phyloP scores from a whole-genome alignment of 169 alveolate species.

The Miamiensis avidus region DNA sequence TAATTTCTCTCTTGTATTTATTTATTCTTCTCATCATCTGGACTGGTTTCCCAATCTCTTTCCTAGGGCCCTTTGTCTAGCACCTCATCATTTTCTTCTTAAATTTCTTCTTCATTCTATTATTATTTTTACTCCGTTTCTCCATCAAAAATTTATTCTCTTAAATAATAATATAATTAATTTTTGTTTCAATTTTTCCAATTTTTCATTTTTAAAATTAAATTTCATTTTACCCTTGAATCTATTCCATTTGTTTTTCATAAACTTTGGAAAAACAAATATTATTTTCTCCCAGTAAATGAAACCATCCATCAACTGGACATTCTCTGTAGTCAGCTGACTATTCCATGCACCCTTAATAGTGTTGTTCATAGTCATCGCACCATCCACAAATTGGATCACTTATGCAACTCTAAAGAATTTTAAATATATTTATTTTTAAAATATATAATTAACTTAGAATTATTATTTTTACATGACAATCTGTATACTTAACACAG shows the following conservation, averaged over 20 bases:
- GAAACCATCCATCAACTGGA: slow-evolving; percentile 19
- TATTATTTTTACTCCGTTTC: not conserved
- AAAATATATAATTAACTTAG: not conserved
- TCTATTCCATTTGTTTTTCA: not conserved
- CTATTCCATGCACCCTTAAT: slow-evolving; percentile 18
- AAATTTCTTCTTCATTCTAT: too few relatives aligned
- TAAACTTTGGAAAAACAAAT: slow-evolving; percentile 4
- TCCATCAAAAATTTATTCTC: not conserved
- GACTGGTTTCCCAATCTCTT: too few relatives aligned
- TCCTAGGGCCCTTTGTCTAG: too few relatives aligned
- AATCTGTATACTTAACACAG: slow-evolving; percentile 9
- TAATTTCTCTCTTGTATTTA: too few relatives aligned
- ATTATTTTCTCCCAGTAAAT: not conserved
- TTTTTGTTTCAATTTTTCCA: too few relatives aligned
- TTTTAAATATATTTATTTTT: not conserved
- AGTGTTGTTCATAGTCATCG: slow-evolving; percentile 5
- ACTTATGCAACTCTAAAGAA: slow-evolving; percentile 9
- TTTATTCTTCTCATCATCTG: too few relatives aligned
- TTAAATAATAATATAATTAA: not conserved
- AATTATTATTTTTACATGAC: slow-evolving; percentile 19
- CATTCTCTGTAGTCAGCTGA: slow-evolving; percentile 8
- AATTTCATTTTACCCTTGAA: not conserved
- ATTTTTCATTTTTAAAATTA: too few relatives aligned
- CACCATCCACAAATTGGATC: slow-evolving; percentile 23
- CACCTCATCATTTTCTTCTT: too few relatives aligned